These are phyloP conservation scores for Eucalyptus cloeziana DNA, from an alignment of 345 rosid species.

Conservation along the genomic window DNA sequence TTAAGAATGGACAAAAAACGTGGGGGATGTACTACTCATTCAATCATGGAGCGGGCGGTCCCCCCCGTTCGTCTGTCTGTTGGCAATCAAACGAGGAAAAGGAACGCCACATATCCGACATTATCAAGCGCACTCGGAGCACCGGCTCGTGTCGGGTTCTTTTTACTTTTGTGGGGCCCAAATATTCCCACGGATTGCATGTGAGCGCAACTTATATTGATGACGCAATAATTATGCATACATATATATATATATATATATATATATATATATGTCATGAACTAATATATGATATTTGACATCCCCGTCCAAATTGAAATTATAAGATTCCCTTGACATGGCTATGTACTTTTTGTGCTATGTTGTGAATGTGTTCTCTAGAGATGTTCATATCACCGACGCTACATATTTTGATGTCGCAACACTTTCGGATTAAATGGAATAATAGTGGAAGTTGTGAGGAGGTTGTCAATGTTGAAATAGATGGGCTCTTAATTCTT, in stretches of 20 bases:
- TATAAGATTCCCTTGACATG: background rate
- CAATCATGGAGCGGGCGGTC: background rate
- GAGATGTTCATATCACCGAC: rapidly evolving
- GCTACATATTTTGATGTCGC: background rate
- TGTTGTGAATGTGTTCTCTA: background rate
- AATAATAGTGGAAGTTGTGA: background rate
- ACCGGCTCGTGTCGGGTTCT: background rate
- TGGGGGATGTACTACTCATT: background rate
- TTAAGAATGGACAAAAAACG: background rate
- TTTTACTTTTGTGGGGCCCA: background rate
- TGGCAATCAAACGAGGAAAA: background rate
- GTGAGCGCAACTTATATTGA: background rate
- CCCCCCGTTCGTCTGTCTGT: background rate
- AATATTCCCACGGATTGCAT: background rate
- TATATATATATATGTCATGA: no score
- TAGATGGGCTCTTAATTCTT: background rate
- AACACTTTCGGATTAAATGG: background rate
- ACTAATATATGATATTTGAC: background rate
- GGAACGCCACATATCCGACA: background rate
- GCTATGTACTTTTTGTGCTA: background rate
- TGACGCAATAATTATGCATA: background rate
- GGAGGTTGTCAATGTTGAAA: background rate
- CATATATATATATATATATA: no score
- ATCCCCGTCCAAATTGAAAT: background rate
- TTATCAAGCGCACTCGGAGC: background rate